phyloP scores from a whole-genome alignment of 169 alveolate species.

The Cryptosporidium ubiquitum region DNA sequence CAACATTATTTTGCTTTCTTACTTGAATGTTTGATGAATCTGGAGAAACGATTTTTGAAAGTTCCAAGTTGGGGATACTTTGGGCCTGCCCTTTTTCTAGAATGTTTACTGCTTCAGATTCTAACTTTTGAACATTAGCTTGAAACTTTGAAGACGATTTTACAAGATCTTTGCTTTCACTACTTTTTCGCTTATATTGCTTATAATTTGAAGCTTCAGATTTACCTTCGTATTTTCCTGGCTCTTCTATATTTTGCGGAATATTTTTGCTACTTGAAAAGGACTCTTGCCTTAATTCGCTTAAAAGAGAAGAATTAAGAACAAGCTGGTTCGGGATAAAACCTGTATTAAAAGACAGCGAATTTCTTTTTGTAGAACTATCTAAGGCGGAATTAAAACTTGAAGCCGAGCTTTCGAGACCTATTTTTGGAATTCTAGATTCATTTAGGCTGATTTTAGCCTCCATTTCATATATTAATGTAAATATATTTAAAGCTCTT shows the following conservation, averaged over 20 bases:
- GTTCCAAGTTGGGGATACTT: background rate
- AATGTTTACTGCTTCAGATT: background rate
- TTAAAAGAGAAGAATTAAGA: constrained; percentile 38
- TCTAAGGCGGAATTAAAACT: background rate
- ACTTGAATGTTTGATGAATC: background rate
- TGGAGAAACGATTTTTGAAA: constrained; percentile 39
- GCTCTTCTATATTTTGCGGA: background rate
- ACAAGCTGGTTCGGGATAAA: constrained; percentile 54
- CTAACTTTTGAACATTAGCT: background rate
- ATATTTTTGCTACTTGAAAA: background rate
- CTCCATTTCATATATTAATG: constrained; percentile 43
- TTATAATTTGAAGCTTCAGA: background rate
- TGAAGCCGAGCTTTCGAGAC: background rate
- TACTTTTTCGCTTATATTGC: background rate
- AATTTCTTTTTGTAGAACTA: background rate
- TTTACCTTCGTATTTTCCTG: background rate
- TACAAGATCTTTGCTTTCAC: background rate
- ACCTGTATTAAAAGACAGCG: background rate
- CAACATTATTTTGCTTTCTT: constrained; percentile 4
- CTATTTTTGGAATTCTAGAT: background rate
- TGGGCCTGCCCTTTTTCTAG: background rate
- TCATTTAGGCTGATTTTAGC: background rate
- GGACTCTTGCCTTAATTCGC: constrained; percentile 22
- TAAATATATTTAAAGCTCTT: constrained; percentile 55
- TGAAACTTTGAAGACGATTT: background rate